phyloP scores from a whole-genome alignment of 2,329 filamentous ascomycete species.

The Diaporthe caulivora region DNA sequence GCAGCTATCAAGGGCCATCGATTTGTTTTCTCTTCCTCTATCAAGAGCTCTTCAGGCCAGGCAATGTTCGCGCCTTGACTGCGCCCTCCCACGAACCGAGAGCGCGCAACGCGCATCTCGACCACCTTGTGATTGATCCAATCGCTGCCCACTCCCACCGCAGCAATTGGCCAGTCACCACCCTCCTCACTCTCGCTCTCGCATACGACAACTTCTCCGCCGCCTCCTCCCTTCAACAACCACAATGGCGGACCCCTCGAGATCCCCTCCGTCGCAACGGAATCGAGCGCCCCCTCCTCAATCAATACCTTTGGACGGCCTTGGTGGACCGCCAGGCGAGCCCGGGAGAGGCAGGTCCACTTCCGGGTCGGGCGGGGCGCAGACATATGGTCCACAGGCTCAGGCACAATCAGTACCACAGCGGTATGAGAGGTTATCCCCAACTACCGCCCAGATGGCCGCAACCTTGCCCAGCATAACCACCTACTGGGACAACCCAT shows the following conservation, averaged over 20 bases:
- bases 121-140: conserved; percentile 7
- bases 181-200: background rate
- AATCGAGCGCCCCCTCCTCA: conserved; percentile 29
- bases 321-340: conserved; percentile 40
- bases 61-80: conserved; percentile 33
- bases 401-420: conserved; percentile 28
- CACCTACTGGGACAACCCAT: conserved; percentile 64
- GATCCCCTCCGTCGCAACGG: conserved; percentile 24
- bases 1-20: background rate
- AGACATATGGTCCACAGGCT: background rate
- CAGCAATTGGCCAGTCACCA: conserved; percentile 19
- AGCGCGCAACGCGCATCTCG: conserved; percentile 37
- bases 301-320: conserved; percentile 31
- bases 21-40: background rate
- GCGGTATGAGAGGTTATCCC: conserved; percentile 40
- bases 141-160: conserved; percentile 17
- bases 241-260: conserved; percentile 39
- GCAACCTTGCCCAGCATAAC: conserved; percentile 59
- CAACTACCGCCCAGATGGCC: conserved; percentile 47
- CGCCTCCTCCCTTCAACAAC: background rate
- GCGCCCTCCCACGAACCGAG: conserved; percentile 19
- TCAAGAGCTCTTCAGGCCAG: conserved; percentile 19
- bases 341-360: conserved; percentile 20
- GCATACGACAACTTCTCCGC: background rate
- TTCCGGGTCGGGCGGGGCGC: conserved; percentile 20